Base-by-base conservation (phyloP, 768 basidiomycete species). In the Clathrus columnatus region DNA sequence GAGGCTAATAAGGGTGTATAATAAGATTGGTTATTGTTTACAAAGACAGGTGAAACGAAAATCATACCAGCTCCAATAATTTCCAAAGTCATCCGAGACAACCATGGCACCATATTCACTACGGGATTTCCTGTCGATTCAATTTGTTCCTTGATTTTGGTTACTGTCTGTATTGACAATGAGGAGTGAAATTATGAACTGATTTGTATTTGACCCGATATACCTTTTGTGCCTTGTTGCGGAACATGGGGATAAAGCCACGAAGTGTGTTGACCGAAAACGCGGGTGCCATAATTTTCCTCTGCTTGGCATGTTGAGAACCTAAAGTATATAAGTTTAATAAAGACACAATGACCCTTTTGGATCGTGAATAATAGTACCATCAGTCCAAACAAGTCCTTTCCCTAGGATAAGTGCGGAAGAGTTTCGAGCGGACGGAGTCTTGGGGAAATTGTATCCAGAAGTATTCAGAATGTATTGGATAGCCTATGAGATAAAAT, bases 401-500 rank as follows among this genome's bases (percentile, higher is more conserved):
- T 54, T 17, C 10, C 52, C 52, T 11, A 20, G 43, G 8, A 28
- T 26, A n/a, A 44, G 52, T 1, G 6, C 29, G 2, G n/a, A n/a
- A n/a, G 5, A 6, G 2, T 17, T 16, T 16, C 52, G n/a, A 3
- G 8, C 16, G 10, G 26, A 42, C 2, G 41, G 26, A 17, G 52
- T 18, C 29, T 54, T 54, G 18, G 52, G 42, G 52, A 62, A 68
- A 47, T 60, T 61, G 45, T 66, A 67, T 30, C 64, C 63, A 0
- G 66, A 62, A 29, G 61, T 62, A 27, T 68, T 62, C 17, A 64
- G 60, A 42, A 66, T 63, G 54, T 65, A 61, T 53, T 68, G 67
- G 8, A 67, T 50, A 0, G 65, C 66, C 59, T 67, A 30, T 4
- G 51, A 46, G 30, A 20, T 57, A 24, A 49, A 29, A 49, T n/a